Percentiles rank a stretch among this genome's conserved stretches.
phyloP scores from a whole-genome alignment of 768 basidiomycete species.

The Stropharia rugosoannulata region DNA sequence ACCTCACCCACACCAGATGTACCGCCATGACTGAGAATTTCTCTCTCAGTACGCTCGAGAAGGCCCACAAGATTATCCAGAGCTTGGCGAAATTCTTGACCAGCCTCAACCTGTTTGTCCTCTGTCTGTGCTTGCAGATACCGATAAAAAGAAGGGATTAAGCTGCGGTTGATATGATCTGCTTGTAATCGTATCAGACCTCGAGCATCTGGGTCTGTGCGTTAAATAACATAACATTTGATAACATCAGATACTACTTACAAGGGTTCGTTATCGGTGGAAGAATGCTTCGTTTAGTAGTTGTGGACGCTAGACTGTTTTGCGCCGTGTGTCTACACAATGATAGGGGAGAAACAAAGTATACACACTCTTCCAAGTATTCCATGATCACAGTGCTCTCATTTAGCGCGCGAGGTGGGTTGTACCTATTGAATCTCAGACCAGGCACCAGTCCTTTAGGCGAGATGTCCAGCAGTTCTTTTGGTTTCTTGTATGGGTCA shows the following conservation, averaged over 20 bases:
- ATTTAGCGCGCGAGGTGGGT: slow-evolving; percentile 63
- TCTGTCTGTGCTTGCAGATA: slow-evolving; percentile 69
- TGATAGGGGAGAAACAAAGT: not conserved
- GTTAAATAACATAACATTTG: not conserved
- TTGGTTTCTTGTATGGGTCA: slow-evolving; percentile 80
- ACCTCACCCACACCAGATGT: slow-evolving; percentile 38
- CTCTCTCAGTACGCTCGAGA: slow-evolving; percentile 54
- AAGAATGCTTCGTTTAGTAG: slow-evolving; percentile 50
- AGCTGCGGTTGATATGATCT: slow-evolving; percentile 61
- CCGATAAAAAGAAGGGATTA: slow-evolving; percentile 75
- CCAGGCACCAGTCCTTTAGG: slow-evolving; percentile 83
- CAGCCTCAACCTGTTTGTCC: slow-evolving; percentile 47
- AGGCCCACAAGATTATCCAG: slow-evolving; percentile 51
- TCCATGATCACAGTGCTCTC: slow-evolving; percentile 82
- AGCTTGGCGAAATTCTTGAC: slow-evolving; percentile 52
- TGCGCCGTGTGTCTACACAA: not conserved
- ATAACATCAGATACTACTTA: slow-evolving; percentile 24
- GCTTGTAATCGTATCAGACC: slow-evolving; percentile 66
- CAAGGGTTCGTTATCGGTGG: slow-evolving; percentile 62
- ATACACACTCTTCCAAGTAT: slow-evolving; percentile 67
- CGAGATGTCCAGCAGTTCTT: slow-evolving; percentile 76
- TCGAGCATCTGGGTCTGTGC: slow-evolving; percentile 51
- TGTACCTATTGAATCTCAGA: slow-evolving; percentile 50
- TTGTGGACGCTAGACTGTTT: slow-evolving; percentile 47
- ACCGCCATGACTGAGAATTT: slow-evolving; percentile 39